These are phyloP conservation scores for Hydrangea macrophylla DNA, from an alignment of 148 eudicot genomes.

Conservation along the genomic window DNA sequence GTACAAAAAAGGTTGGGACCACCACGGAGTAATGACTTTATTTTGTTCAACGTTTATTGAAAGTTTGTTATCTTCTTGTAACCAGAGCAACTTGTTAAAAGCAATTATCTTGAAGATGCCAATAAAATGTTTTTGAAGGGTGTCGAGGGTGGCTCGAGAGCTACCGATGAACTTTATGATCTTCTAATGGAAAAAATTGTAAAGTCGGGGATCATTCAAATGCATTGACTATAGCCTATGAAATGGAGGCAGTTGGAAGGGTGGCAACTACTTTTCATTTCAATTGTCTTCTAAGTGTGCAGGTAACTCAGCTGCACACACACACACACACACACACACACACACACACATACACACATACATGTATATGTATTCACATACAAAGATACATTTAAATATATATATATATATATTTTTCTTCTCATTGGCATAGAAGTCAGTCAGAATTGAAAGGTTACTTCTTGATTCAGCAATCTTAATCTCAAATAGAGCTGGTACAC, in stretches of 20 bases:
- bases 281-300: slow-evolving; percentile 93
- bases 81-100: slow-evolving; percentile 76
- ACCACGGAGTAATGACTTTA: too few species aligned
- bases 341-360: too few species aligned
- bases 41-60: slow-evolving; percentile 8
- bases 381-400: too few species aligned
- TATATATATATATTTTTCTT: too few species aligned
- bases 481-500: too few species aligned
- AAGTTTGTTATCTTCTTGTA: too few species aligned
- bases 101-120: slow-evolving; percentile 77
- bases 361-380: too few species aligned
- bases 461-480: not conserved
- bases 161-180: slow-evolving; percentile 86
- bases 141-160: too few species aligned
- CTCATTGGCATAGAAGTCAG: too few species aligned
- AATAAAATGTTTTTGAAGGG: too few species aligned
- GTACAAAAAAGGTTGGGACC: too few species aligned
- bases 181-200: slow-evolving; percentile 84
- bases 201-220: slow-evolving; percentile 91
- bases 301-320: too few species aligned
- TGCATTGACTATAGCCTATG: slow-evolving; percentile 87
- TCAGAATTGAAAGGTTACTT: not conserved
- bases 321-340: slow-evolving; percentile 19
- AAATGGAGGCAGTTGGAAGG: slow-evolving; percentile 96
- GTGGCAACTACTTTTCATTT: slow-evolving; percentile 94